These are phyloP conservation scores for Tardiomyces depauwii DNA, from an alignment of 1,139 yeast species.

Conservation along the genomic window DNA sequence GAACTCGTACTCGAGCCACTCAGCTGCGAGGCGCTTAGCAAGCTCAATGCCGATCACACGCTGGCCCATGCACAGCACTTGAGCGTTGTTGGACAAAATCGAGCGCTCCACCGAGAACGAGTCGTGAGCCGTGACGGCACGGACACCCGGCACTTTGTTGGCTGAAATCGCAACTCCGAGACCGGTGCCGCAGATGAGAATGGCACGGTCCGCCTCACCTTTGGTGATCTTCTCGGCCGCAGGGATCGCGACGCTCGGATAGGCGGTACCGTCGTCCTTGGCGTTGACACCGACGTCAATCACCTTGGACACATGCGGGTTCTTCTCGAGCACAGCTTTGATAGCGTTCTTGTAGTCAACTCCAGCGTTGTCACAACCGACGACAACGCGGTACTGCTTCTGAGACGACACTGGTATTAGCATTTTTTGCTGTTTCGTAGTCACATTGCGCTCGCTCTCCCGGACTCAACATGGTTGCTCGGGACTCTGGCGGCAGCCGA, in stretches of 20 bases:
- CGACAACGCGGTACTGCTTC: conserved; percentile 18
- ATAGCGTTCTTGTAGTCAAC: conserved; percentile 32
- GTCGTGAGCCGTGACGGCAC: conserved; percentile 42
- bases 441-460: no score
- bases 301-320: conserved; percentile 26
- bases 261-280: conserved; percentile 23
- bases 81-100: conserved; percentile 34
- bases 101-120: conserved; percentile 36
- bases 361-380: conserved; percentile 38
- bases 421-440: no score
- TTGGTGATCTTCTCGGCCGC: conserved; percentile 31
- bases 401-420: neutral
- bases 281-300: conserved; percentile 32
- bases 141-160: conserved; percentile 35
- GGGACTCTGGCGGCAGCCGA: no score
- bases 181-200: conserved; percentile 38
- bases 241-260: conserved; percentile 34
- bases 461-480: no score
- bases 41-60: conserved; percentile 37
- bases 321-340: conserved; percentile 26
- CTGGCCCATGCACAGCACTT: conserved; percentile 38
- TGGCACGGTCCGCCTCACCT: conserved; percentile 34
- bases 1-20: conserved; percentile 34
- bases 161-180: conserved; percentile 38
- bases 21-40: conserved; percentile 33